A percentile compares a stretch with the other conserved stretches of the same genome.
phyloP scores from a whole-genome alignment of 2,329 filamentous ascomycete species.

The Karstenula rhodostoma region DNA sequence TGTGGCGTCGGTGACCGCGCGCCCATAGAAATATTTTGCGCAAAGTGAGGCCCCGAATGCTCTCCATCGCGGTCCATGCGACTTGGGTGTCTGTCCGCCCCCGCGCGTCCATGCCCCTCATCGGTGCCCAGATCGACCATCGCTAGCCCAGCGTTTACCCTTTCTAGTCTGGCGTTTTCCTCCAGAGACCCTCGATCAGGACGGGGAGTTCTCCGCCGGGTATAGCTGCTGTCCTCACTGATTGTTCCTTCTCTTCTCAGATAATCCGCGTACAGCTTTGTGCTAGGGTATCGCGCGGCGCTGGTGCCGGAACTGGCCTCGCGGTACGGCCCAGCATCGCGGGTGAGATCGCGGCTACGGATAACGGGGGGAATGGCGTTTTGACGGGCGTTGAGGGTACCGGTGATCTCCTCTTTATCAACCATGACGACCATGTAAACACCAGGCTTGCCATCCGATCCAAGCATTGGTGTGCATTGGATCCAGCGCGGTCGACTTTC shows the following conservation, averaged over 20 bases:
- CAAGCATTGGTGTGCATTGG: conserved; percentile 75
- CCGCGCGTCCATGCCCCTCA: neutral
- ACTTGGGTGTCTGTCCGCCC: neutral
- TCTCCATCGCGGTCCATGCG: neutral
- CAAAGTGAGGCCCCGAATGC: neutral
- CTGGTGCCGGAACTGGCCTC: conserved; percentile 4
- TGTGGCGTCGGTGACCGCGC: neutral
- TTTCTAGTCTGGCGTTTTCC: neutral
- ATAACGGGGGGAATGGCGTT: conserved; percentile 5
- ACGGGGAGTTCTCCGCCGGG: neutral
- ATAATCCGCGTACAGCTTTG: conserved; percentile 31
- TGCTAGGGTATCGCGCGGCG: conserved; percentile 19
- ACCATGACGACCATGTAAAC: conserved; percentile 80
- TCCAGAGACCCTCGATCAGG: neutral
- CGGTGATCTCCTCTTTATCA: conserved; percentile 62
- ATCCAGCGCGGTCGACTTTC: conserved; percentile 74
- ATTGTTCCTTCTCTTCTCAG: conserved; percentile 24
- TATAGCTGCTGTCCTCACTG: neutral
- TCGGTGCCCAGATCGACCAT: neutral
- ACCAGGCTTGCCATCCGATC: conserved; percentile 70
- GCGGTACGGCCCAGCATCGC: conserved; percentile 15
- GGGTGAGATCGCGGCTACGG: conserved; percentile 7
- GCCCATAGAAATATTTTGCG: neutral
- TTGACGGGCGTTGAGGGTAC: conserved; percentile 17
- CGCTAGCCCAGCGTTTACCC: conserved; percentile 4